These are phyloP conservation scores for Xanthoconium stramineum DNA, from an alignment of 768 basidiomycete genomes.

Conservation along the genomic window DNA sequence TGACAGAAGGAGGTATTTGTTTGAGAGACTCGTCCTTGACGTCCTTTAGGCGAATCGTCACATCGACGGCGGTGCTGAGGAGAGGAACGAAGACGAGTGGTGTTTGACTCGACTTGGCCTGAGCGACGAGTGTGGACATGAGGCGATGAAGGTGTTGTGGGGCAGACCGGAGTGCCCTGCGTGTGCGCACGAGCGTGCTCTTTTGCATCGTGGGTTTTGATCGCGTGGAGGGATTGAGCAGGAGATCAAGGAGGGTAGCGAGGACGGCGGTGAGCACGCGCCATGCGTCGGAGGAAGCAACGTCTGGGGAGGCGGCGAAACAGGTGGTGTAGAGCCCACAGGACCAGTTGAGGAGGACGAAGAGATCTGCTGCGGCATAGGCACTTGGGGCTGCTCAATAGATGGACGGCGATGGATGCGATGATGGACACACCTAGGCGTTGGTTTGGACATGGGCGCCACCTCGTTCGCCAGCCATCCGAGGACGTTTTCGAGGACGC, in stretches of 20 bases:
- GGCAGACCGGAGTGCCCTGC: constrained; percentile 69
- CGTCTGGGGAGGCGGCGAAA: constrained; percentile 41
- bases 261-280: constrained; percentile 51
- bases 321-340: constrained; percentile 59
- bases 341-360: constrained; percentile 71
- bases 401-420: neutral
- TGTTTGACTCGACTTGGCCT: constrained; percentile 47
- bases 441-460: constrained; percentile 50
- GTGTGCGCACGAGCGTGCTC: constrained; percentile 55
- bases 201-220: constrained; percentile 60
- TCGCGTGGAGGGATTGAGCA: constrained; percentile 48
- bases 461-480: constrained; percentile 76
- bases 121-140: constrained; percentile 51
- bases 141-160: constrained; percentile 46
- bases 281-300: constrained; percentile 49
- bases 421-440: constrained; percentile 50
- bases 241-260: constrained; percentile 56
- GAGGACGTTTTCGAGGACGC: constrained; percentile 66
- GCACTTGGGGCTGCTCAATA: constrained; percentile 33
- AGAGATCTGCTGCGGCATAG: constrained; percentile 57
- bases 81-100: constrained; percentile 46
- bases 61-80: constrained; percentile 67
- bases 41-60: constrained; percentile 64
- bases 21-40: constrained; percentile 42
- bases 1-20: constrained; percentile 43